Percentiles rank a stretch among this genome's conserved stretches.
Evolutionary conservation across 2,329 filamentous ascomycete species (phyloP).

Genomic region (Tetracladium maxilliforme): DNA sequence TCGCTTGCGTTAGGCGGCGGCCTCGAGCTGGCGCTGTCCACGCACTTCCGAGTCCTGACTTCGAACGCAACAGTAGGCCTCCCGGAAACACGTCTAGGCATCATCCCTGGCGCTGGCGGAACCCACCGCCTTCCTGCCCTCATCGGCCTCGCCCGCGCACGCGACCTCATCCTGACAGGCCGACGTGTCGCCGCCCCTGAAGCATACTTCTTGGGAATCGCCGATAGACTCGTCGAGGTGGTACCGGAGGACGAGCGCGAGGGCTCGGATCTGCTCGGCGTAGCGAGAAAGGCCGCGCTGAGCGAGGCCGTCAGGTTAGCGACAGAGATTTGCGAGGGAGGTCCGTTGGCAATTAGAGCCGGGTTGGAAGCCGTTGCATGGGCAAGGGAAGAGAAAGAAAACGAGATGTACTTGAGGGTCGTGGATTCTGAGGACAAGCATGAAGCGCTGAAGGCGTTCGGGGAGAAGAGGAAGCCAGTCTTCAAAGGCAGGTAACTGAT

Average conservation of each 20-base stretch:
- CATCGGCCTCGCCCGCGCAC: constrained; percentile 67
- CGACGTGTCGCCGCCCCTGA: constrained; percentile 71
- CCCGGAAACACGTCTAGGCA: constrained; percentile 84
- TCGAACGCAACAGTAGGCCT: constrained; percentile 68
- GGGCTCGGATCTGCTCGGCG: constrained; percentile 29
- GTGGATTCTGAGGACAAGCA: constrained; percentile 73
- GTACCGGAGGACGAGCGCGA: constrained; percentile 32
- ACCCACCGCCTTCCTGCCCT: constrained; percentile 75
- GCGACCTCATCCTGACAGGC: constrained; percentile 82
- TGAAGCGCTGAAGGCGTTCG: constrained; percentile 80
- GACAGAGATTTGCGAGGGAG: constrained; percentile 76
- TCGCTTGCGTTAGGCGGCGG: constrained; percentile 84
- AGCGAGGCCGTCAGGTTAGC: constrained; percentile 67
- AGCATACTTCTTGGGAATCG: constrained; percentile 82
- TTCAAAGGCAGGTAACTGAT: constrained; percentile 41
- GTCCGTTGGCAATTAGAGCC: constrained; percentile 67
- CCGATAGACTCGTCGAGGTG: constrained; percentile 79
- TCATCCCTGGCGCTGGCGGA: constrained; percentile 88
- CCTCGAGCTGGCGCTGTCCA: constrained; percentile 80
- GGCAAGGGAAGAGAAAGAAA: constrained; percentile 66
- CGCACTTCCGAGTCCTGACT: constrained; percentile 76
- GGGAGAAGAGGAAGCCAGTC: constrained; percentile 56
- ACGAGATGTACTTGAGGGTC: constrained; percentile 72
- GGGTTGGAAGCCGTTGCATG: constrained; percentile 65
- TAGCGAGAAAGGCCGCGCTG: constrained; percentile 53